A percentile compares a stretch with the other conserved stretches of the same genome.
phyloP scores from a whole-genome alignment of 2,329 filamentous ascomycete genomes.

The Penicillium sp. region DNA sequence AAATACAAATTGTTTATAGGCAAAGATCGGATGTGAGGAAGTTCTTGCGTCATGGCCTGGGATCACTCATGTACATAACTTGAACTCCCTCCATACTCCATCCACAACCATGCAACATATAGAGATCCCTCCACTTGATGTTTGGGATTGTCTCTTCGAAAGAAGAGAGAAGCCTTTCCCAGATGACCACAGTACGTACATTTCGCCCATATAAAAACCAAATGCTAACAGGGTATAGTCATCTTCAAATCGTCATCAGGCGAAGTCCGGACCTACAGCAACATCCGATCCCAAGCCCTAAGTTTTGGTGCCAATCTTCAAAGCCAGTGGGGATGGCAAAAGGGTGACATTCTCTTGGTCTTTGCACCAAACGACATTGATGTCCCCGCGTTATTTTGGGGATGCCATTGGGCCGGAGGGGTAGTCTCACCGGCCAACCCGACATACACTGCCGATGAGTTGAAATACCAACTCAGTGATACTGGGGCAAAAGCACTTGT shows the following conservation, averaged over 20 bases:
- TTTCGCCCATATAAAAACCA: background rate
- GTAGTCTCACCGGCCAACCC: constrained; percentile 22
- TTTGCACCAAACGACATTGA: constrained; percentile 21
- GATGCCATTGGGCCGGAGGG: constrained; percentile 18
- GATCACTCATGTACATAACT: background rate
- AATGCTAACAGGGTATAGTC: background rate
- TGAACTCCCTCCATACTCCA: background rate
- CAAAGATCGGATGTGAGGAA: background rate
- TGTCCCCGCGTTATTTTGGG: constrained; percentile 16
- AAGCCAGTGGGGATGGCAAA: constrained; percentile 14
- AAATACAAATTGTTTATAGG: background rate
- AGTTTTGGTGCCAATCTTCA: constrained; percentile 16
- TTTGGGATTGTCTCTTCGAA: constrained; percentile 1
- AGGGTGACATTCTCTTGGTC: constrained; percentile 19
- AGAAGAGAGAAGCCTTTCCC: background rate
- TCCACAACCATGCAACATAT: background rate
- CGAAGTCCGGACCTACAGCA: background rate
- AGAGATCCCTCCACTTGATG: background rate
- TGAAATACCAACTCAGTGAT: constrained; percentile 15
- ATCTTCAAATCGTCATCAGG: background rate
- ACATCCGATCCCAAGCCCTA: background rate
- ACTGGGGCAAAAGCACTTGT: constrained; percentile 17
- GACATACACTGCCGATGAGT: constrained; percentile 12
- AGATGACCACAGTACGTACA: background rate
- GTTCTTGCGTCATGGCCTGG: background rate